Evolutionary conservation across 2,329 filamentous ascomycete species (phyloP).

Genomic region (Aspergillus transmontanensis): DNA sequence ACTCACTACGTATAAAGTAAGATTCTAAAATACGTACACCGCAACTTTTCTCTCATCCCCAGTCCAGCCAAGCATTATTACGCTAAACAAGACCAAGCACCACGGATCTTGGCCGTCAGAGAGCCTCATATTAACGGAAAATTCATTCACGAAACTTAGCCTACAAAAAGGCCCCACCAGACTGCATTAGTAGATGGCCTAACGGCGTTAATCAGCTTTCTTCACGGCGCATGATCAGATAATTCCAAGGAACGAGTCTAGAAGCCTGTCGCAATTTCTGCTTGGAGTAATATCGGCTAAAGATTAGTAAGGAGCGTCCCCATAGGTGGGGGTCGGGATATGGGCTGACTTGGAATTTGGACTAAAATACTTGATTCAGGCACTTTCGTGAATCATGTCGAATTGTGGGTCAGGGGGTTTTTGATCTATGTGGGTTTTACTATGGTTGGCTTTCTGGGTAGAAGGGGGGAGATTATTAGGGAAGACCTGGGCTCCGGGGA

Average conservation of each 20-base stretch:
- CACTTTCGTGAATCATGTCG: background rate
- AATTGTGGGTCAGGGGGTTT: background rate
- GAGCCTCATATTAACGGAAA: background rate
- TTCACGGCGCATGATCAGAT: background rate
- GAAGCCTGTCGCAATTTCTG: background rate
- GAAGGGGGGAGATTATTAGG: too few species aligned
- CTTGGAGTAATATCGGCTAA: background rate
- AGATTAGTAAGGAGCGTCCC: background rate
- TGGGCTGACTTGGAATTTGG: background rate
- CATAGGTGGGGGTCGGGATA: background rate
- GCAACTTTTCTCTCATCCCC: too few species aligned
- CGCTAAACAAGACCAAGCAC: too few species aligned
- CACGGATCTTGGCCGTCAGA: background rate
- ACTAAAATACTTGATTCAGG: background rate
- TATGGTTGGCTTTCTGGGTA: background rate
- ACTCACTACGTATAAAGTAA: too few species aligned
- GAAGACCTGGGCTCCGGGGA: too few species aligned
- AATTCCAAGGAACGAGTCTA: background rate
- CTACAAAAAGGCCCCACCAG: background rate
- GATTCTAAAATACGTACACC: too few species aligned
- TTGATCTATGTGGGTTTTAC: background rate
- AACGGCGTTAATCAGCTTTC: background rate
- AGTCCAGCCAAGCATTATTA: too few species aligned
- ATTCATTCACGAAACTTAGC: background rate
- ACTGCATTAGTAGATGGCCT: background rate